A percentile compares a stretch with the other conserved stretches of the same genome.
Conservation (phyloP, 176 grass and related monocot species). For the Oryza meridionalis region DNA sequence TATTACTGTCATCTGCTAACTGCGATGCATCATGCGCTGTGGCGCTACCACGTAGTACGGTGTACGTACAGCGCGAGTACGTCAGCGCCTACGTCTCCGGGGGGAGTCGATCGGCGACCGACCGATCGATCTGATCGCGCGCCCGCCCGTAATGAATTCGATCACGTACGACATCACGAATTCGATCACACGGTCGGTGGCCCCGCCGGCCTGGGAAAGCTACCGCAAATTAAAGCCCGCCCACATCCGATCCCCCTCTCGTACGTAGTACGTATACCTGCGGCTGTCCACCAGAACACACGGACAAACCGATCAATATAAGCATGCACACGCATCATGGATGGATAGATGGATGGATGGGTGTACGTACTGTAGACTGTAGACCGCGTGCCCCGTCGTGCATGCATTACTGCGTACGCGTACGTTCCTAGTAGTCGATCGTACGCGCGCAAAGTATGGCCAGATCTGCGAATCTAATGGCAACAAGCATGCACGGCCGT, state of each 20-base stretch:
- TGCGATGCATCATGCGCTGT: not conserved
- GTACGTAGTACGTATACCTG: not conserved
- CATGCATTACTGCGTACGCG: not conserved
- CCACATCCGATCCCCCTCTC: not conserved
- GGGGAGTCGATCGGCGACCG: too few species aligned
- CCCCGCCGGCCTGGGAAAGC: not conserved
- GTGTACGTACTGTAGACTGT: not conserved
- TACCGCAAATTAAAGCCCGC: not conserved
- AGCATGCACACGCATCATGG: not conserved
- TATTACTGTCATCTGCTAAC: not conserved
- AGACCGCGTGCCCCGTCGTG: not conserved
- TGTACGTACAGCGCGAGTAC: too few species aligned
- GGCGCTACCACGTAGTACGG: not conserved
- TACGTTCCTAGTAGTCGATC: too few species aligned
- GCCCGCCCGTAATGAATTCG: not conserved
- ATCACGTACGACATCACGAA: not conserved
- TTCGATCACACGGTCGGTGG: not conserved
- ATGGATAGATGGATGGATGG: not conserved
- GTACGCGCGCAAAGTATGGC: too few species aligned
- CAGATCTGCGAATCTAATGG: too few species aligned
- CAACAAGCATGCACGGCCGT: too few species aligned
- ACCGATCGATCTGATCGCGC: not conserved
- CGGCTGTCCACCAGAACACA: not conserved
- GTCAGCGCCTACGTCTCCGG: not conserved
- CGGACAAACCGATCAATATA: not conserved